Evolutionary conservation across 768 basidiomycete species (phyloP), one percentile per base, ranked within the genome.

Genomic region (Boletus bicolor): DNA sequence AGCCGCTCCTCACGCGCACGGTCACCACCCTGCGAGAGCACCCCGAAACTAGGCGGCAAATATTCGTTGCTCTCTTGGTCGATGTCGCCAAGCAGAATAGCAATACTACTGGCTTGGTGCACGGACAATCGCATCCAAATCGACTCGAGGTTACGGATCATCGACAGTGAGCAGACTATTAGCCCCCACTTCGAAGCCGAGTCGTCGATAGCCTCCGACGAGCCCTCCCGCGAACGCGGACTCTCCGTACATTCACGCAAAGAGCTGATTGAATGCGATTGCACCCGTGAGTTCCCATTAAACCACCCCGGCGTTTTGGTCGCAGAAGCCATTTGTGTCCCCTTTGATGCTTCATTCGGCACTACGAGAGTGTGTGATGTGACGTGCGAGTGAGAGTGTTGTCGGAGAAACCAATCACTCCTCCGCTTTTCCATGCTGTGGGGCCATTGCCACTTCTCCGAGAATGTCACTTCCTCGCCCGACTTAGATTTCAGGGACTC

Each of bases 61-160:
- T 52, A 30, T 56, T 56, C 41, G 43, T 15, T 5, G 26, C 9
- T 36, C 36, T 44, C 24, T 45, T 26, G 41, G 37, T 34, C 42
- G 35, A 71, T 72, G 67, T 58, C 65, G 36, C 55, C 61, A 35
- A 49, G 53, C 43, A 62, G 19, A 39, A 48, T 53, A 39, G 11
- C 49, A 28, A 34, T 51, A 42, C 64, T 84, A 17, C 59, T 82
- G 6, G 64, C 66, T 42, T 86, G 84, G 84, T 84, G 82, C 58
- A 49, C 66, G 30, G 64, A 73, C 24, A 78, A 79, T 59, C 69
- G 65, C 43, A 63, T 85, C 44, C 66, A 65, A 55, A 77, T 85
- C 50, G 82, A 84, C 68, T 51, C 73, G 11, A 68, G 75, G 41
- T 64, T 86, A 15, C 64, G 68, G 46, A 58, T 86, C 41, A 34